Percentiles rank a stretch among this genome's conserved stretches.
phyloP scores from a whole-genome alignment of 345 rosid genomes.

The Theobroma cacao region DNA sequence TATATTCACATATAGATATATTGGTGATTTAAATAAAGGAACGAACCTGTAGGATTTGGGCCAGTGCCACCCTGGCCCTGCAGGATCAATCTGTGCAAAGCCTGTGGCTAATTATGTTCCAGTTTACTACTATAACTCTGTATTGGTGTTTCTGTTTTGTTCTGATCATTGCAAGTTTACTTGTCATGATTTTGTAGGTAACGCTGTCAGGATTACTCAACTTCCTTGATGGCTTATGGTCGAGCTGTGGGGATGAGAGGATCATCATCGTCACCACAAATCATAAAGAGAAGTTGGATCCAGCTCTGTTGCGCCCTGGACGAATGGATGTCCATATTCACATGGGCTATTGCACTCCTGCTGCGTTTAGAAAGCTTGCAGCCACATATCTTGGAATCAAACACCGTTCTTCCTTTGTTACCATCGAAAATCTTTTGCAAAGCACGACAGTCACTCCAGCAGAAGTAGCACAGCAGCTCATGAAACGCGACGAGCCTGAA shows the following conservation, averaged over 20 bases:
- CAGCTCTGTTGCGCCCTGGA: conserved; percentile 22
- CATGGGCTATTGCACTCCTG: conserved; percentile 22
- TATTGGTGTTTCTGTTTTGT: too few species aligned
- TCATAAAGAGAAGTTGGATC: conserved; percentile 20
- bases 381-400: conserved; percentile 15
- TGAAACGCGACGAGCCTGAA: conserved; percentile 28
- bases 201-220: conserved; percentile 25
- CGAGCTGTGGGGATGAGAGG: conserved; percentile 27
- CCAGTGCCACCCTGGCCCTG: too few species aligned
- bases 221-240: conserved; percentile 31
- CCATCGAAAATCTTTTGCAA: conserved; percentile 8
- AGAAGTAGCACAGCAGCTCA: conserved; percentile 39
- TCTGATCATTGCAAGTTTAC: too few species aligned
- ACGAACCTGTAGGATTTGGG: too few species aligned
- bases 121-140: too few species aligned
- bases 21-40: too few species aligned
- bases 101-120: too few species aligned
- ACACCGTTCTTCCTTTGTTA: neutral
- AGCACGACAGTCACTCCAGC: conserved; percentile 10
- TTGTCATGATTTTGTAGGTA: neutral
- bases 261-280: conserved; percentile 25
- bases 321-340: conserved; percentile 20
- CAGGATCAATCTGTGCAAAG: too few species aligned
- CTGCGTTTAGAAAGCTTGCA: conserved; percentile 10
- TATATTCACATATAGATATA: too few species aligned